Conservation (phyloP, 371 early-diverging fungal genomes). For the Choanephora cucurbitarum region DNA sequence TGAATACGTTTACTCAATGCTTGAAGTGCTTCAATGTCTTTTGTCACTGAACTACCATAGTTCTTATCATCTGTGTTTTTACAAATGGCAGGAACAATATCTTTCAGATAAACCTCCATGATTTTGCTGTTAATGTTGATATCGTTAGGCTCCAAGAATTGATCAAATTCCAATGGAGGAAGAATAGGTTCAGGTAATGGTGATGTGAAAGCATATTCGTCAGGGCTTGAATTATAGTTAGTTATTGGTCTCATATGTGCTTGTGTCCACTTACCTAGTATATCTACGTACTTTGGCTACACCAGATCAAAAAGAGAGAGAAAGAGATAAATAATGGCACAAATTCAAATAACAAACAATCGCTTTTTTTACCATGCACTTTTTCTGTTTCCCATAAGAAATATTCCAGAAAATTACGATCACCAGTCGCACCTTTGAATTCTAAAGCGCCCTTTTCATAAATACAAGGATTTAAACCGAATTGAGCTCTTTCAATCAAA, state of each 20-base stretch:
- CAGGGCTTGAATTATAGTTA: constrained; percentile 64
- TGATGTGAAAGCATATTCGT: constrained; percentile 93
- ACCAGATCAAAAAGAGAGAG: too few species aligned
- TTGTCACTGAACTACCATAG: constrained; percentile 91
- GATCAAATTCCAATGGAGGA: constrained; percentile 77
- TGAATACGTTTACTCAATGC: constrained; percentile 92
- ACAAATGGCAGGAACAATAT: constrained; percentile 73
- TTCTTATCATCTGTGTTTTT: constrained; percentile 75
- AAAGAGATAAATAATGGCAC: background rate
- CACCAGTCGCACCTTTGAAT: constrained; percentile 62
- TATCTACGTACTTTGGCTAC: constrained; percentile 88
- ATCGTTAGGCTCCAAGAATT: constrained; percentile 67
- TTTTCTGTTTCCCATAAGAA: constrained; percentile 90
- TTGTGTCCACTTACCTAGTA: constrained; percentile 39
- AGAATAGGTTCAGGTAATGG: constrained; percentile 86
- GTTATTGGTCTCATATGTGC: background rate
- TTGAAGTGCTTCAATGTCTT: constrained; percentile 92
- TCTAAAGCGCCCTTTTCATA: constrained; percentile 72
- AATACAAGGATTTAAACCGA: constrained; percentile 77
- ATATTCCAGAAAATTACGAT: constrained; percentile 83
- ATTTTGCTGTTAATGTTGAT: constrained; percentile 88
- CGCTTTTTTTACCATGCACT: constrained; percentile 73
- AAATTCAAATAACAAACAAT: background rate
- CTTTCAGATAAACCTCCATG: constrained; percentile 73
- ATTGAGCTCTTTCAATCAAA: constrained; percentile 92